These are phyloP conservation scores for Apophysomyces ossiformis DNA, from an alignment of 371 early-diverging fungal genomes.

Conservation along the genomic window DNA sequence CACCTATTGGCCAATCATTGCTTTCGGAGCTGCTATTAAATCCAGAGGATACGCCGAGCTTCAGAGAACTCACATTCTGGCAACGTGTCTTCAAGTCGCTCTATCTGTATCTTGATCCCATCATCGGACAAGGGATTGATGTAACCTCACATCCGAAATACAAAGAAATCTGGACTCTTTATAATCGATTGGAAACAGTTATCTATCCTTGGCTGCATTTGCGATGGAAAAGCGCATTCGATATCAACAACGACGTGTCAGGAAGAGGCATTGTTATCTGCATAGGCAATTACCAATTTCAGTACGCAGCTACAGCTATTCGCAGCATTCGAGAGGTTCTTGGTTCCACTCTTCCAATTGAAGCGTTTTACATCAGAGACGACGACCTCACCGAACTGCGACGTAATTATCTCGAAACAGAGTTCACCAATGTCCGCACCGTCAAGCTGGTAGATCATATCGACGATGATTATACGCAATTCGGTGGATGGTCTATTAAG, in stretches of 20 bases:
- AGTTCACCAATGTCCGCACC: conserved; percentile 51
- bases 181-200: conserved; percentile 22
- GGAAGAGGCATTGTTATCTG: conserved; percentile 73
- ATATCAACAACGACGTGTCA: conserved; percentile 30
- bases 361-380: conserved; percentile 68
- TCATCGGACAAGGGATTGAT: conserved; percentile 18
- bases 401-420: conserved; percentile 40
- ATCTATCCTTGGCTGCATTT: conserved; percentile 39
- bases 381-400: conserved; percentile 53
- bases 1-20: conserved; percentile 29
- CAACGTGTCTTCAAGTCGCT: conserved; percentile 36
- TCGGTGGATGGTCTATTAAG: conserved; percentile 68
- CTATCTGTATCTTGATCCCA: conserved; percentile 37
- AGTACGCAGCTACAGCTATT: conserved; percentile 60
- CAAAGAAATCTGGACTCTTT: conserved; percentile 28
- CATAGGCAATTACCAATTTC: conserved; percentile 66
- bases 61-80: conserved; percentile 29
- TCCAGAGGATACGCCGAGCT: conserved; percentile 29
- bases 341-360: conserved; percentile 68
- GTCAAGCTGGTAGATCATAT: conserved; percentile 55
- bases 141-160: conserved; percentile 19
- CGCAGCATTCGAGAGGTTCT: conserved; percentile 58
- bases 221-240: conserved; percentile 32
- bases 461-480: conserved; percentile 47
- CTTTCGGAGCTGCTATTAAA: conserved; percentile 27